Base-by-base conservation (phyloP, 495 filamentous ascomycete genomes). In the Parmelia sp. region DNA sequence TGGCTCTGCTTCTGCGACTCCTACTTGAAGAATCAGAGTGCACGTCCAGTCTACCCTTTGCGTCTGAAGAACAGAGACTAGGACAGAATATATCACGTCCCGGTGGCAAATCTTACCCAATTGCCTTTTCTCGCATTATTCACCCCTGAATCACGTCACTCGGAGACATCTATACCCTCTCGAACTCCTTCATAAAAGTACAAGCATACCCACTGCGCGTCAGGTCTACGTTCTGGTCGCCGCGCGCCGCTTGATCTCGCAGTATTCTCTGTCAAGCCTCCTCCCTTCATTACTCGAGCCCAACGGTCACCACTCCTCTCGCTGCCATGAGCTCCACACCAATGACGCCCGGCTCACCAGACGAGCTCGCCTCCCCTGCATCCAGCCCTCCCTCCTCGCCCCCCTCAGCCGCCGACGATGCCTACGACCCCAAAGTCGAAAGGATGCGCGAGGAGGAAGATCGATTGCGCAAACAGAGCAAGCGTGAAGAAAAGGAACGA, bases 331-430 rank as follows among this genome's bases (percentile, higher is more conserved):
- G 63, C 55, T 78, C 77, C 23, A 69, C 71, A 5, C 70, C 72
- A 29, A 75, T 74, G 25, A 76, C 76, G n/a, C 73, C 74, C 19
- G 75, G 75, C 31, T 78, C 69, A 5, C 39, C 57, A 9, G 65
- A 68, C 14, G 66, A 53, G n/a, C 58, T 51, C 27, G 58, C 67
- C 39, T 65, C 67, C 36, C 42, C 53, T 19, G 68, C 74, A 27
- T 82, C 80, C 1, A 80, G 79, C 36, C 73, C 72, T 25, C 74
- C 80, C 3, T 82, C 80, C 2, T 78, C 80, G 9, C 78, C 79
- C 17, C 69, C 71, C 10, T 68, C 70, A 47, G 61, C 63, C 6
- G 61, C 69, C 62, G 63, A 68, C 21, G 53, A 69, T 49, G 40
- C 62, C 25, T 71, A 65, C 49, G 60, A 64, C 33, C 63, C 68